Evolutionary conservation across 225 moss, liverwort and hornwort genomes (phyloP).

Genomic region (Bryum argenteum): DNA sequence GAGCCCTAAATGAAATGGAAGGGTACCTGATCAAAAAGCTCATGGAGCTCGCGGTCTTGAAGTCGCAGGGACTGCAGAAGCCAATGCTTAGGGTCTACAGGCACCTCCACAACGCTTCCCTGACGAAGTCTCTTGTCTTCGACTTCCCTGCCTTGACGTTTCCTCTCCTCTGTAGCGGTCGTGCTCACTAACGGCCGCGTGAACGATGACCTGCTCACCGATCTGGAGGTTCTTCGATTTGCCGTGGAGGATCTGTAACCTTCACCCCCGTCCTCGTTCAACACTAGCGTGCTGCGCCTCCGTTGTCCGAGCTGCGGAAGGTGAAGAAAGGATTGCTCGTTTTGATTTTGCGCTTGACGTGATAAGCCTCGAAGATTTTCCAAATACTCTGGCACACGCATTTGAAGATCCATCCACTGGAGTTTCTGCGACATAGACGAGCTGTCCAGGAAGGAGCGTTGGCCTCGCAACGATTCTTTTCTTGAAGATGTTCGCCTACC

Average conservation of each 20-base stretch:
- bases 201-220: constrained; percentile 56
- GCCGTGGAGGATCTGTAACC: constrained; percentile 38
- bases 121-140: constrained; percentile 41
- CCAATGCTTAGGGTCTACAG: constrained; percentile 91
- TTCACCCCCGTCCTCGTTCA: constrained; percentile 63
- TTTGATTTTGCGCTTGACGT: constrained; percentile 44
- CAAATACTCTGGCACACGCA: constrained; percentile 65
- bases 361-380: constrained; percentile 65
- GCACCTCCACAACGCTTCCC: constrained; percentile 79
- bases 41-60: constrained; percentile 82
- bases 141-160: constrained; percentile 43
- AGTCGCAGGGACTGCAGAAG: constrained; percentile 83
- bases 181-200: constrained; percentile 60
- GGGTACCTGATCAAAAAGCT: constrained; percentile 85
- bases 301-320: constrained; percentile 40
- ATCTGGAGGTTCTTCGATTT: constrained; percentile 38
- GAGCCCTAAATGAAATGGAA: constrained; percentile 8
- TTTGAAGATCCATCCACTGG: constrained; percentile 53
- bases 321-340: constrained; percentile 21
- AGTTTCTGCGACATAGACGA: constrained; percentile 50
- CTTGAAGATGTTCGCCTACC: constrained; percentile 22
- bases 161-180: constrained; percentile 61
- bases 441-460: constrained; percentile 32
- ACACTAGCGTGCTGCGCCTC: constrained; percentile 65
- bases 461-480: constrained; percentile 28